Base-by-base conservation (phyloP, 2,329 filamentous ascomycete genomes). In the Penicillium oxalicum region DNA sequence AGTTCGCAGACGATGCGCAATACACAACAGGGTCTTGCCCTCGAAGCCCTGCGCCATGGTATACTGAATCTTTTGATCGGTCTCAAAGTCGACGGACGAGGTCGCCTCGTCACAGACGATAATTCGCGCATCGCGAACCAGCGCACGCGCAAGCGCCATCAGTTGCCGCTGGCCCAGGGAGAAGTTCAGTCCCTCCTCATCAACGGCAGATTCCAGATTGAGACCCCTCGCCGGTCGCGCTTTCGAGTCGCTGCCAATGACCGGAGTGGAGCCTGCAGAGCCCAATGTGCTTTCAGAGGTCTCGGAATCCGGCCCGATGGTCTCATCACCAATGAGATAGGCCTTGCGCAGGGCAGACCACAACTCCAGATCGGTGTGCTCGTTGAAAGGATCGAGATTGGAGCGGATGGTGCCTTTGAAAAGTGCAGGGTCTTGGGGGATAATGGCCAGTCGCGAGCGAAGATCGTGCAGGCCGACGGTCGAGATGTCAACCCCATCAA, bases 31-130 rank as follows among this genome's bases (percentile, higher is more conserved):
- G 2, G 91, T 96, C 75, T 87, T 88, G 50, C 90, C 91, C 46
- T 80, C 78, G 75, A 97, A 97, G 0, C 84, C 91, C 1, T 80
- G 78, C 0, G 88, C 85, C 69, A 97, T 96, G 3, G 91, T 95
- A 47, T 77, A 75, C 70, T 97, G 91, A 65, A 97, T 95, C 78
- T 93, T 94, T 70, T 89, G 86, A 65, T 98, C 93, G 3, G 91
- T 97, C 65, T 96, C 91, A 76, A 96, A 93, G 68, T 97, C 91
- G 6, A 97, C 91, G 0, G 82, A 87, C 1, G 85, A 89, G 0
- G 93, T 98, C 1, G 93, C 93, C 70, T 98, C 93, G 73, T 98
- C 93, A 69, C 91, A 96, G 43, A 98, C 85, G 60, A 97, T 96
- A 70, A 97, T 96, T 59, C 87, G 88, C 0, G 85, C 87, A 38